phyloP scores from a whole-genome alignment of 1,139 yeast genomes.

The Kodamaea derodonti region DNA sequence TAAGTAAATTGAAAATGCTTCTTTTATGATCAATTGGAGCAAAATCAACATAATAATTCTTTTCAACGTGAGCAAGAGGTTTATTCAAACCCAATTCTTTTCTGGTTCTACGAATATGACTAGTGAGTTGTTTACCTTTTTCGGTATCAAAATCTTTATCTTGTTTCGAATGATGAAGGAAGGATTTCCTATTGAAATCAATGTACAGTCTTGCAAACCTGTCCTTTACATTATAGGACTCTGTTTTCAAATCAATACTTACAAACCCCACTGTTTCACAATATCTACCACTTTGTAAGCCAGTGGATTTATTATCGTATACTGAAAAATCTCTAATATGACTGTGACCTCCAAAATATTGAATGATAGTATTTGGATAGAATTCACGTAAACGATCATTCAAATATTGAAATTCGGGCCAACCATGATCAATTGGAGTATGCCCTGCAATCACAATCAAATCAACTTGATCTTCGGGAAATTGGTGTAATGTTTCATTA shows the following conservation, averaged over 20 bases:
- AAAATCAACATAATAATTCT: constrained; percentile 62
- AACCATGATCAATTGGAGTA: constrained; percentile 60
- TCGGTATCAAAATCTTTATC: constrained; percentile 37
- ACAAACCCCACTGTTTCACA: constrained; percentile 91
- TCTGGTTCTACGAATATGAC: constrained; percentile 44
- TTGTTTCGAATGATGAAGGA: constrained; percentile 54
- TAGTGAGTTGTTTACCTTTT: constrained; percentile 48
- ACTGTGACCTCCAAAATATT: constrained; percentile 92
- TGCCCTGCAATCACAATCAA: constrained; percentile 73
- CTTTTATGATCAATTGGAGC: constrained; percentile 61
- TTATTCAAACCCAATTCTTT: constrained; percentile 50
- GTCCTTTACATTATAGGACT: constrained; percentile 13
- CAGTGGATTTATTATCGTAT: constrained; percentile 66
- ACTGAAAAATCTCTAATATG: constrained; percentile 82
- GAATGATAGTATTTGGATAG: constrained; percentile 65
- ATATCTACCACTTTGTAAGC: constrained; percentile 85
- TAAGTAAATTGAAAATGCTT: constrained; percentile 60
- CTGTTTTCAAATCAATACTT: constrained; percentile 42
- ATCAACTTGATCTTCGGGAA: constrained; percentile 52
- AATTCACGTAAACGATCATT: constrained; percentile 52
- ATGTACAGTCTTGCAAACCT: constrained; percentile 62
- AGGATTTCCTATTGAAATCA: constrained; percentile 74
- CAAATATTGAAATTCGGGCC: constrained; percentile 54
- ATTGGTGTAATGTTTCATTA: constrained; percentile 39
- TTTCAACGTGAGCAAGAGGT: constrained; percentile 61